Base-by-base conservation (phyloP, 257 asterid species). In the Sherardia arvensis region DNA sequence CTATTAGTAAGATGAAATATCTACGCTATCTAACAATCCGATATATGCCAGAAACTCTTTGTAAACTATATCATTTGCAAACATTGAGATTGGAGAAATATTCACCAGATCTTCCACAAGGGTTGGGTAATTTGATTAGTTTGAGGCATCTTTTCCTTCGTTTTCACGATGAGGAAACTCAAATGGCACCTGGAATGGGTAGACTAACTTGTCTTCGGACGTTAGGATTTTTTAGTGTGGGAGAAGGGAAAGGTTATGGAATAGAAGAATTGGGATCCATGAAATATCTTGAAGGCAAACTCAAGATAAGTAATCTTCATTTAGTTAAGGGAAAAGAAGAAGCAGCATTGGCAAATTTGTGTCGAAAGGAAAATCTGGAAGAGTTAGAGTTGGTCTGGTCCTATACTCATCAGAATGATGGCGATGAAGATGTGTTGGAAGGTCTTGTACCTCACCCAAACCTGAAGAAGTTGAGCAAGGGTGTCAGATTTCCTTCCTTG, bases 361-460 rank as follows among this genome's bases (percentile, higher is more conserved):
- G 2, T 11, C 56, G 22, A 26, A 78, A 78, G 60, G 1, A 45
- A 2, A 38, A 53, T 2, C 29, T 70, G 21, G 1, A 2, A 9
- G 1, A 51, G 33, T 36, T 79, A 23, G 1, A 14, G 9, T 62
- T 69, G 20, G 0, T 0, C 0, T 75, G 83, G 78, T 2, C 12
- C 1, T 1, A 2, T 3, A 1, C 7, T 7, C 21, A 22, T 33
- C 8, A 59, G 14, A 30, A 38, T 3, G 20, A 2, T 15, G 27
- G 29, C 15, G 83, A 72, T 48, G 70, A 69, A 33, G n/a, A n/a
- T 62, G 76, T 75, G n/a, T 59, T 78, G 55, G 73, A 72, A 51
- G 80, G 78, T 48, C 83, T 78, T 12, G 69, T 63, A 15, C 77
- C 81, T 27, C 76, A 66, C 28, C 71, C 66, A 9, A 75, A 75